Evolutionary conservation across 2,329 filamentous ascomycete genomes (phyloP), one percentile per base, ranked within the genome.

Genomic region (Ceratocystis lukuohia): DNA sequence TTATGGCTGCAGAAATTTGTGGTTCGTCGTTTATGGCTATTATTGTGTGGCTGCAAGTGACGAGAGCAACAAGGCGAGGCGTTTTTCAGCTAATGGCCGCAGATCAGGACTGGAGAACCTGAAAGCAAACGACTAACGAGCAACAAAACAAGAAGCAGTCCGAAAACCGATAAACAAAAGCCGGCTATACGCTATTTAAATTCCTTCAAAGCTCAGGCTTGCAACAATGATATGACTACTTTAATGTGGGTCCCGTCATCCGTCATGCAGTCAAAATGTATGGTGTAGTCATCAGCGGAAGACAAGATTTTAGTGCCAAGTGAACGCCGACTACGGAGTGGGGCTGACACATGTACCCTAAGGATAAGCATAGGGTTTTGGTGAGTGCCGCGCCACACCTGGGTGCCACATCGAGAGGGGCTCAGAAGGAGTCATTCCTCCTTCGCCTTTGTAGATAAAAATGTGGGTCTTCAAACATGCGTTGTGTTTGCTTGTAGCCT

Each of bases 311-410:
- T 63, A 45, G 25, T 12, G 41, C 44, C 17, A 22, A 30, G 25
- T 45, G 3, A n/a, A 6, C 53, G 66, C 66, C 66, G 66, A 67
- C 53, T 28, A 30, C 66, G 66, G 66, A 61, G 20, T 61, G 56
- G 28, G 41, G 59, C 48, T 37, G 22, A 17, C 33, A 22, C 5
- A 28, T 10, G 28, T n/a, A 50, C 44, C 17, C 44, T 46, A 25
- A 30, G 20, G 17, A 5, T 17, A 12, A 37, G 17, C 6, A n/a
- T 50, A 63, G 17, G 17, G 41, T 63, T 48, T n/a, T 15, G 0
- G 48, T n/a, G 12, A 8, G 28, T 5, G 15, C 50, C 30, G 41
- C 53, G 53, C 53, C 50, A 61, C 64, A 20, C 12, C n/a, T 17
- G 4, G 46, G 15, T 30, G 62, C 62, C 66, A 65, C 56, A 64